These are phyloP conservation scores for Aspergillus sp. DNA, from an alignment of 2,329 filamentous ascomycete species.

Conservation along the genomic window DNA sequence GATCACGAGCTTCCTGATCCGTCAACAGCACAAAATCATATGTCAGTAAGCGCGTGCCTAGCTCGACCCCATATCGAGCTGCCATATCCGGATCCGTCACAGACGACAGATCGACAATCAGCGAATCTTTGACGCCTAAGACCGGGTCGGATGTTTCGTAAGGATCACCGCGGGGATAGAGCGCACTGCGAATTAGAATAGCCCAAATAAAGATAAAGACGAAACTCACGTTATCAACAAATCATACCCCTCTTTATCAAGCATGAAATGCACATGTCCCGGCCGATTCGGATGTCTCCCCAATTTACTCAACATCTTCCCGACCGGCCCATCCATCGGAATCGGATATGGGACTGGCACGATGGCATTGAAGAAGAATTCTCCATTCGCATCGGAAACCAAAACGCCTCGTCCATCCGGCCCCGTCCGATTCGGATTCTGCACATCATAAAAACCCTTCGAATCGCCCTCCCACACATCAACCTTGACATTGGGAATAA, in stretches of 20 bases:
- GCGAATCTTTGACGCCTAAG: constrained; percentile 26
- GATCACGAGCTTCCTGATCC: constrained; percentile 5
- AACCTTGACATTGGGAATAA: constrained; percentile 12
- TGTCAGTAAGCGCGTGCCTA: constrained; percentile 15
- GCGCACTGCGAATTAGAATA: constrained; percentile 10
- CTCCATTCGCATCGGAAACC: constrained; percentile 14
- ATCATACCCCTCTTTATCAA: constrained; percentile 15
- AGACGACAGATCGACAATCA: constrained; percentile 21
- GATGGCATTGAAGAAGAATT: constrained; percentile 20
- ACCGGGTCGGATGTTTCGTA: constrained; percentile 25
- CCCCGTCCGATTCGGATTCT: constrained; percentile 15
- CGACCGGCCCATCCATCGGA: constrained; percentile 19
- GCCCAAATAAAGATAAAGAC: not conserved
- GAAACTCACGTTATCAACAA: constrained; percentile 16
- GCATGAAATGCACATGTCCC: constrained; percentile 21
- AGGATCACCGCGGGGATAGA: constrained; percentile 23
- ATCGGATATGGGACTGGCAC: constrained; percentile 24
- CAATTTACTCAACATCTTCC: constrained; percentile 13
- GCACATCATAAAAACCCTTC: constrained; percentile 24
- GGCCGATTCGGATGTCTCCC: constrained; percentile 18
- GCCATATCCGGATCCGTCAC: constrained; percentile 17
- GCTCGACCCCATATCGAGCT: constrained; percentile 18
- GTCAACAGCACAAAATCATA: constrained; percentile 21
- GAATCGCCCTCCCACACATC: constrained; percentile 24
- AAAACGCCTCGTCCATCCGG: constrained; percentile 20